Base-by-base conservation (phyloP, 2,329 filamentous ascomycete genomes). In the Sporothrix euskadiensis region DNA sequence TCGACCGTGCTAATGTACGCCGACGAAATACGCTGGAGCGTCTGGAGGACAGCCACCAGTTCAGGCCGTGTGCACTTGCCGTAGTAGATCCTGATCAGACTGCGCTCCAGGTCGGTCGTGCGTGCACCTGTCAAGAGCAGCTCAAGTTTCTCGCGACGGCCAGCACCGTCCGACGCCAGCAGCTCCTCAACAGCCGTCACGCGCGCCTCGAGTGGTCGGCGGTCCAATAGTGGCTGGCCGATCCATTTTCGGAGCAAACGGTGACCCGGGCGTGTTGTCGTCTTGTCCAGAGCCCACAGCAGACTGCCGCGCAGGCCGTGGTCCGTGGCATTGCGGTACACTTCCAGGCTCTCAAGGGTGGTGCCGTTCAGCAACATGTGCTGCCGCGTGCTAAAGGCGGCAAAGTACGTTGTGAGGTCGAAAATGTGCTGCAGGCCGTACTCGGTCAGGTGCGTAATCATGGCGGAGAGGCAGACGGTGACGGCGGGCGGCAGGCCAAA, bases 351-450 rank as follows among this genome's bases (percentile, higher is more conserved):
- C 68, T 94, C 95, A 52, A 99, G 84, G 0, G 95, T 98, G 72
- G 97, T 99, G 61, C 95, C 96, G 79, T 97, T 98, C 74, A 99
- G 85, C 4, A 98, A 85, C 96, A 99, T 98, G 79, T 98, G 94
- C 16, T 95, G 94, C 52, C 94, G 87, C 8, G 94, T 93, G 77
- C 93, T 97, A 83, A 99, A 99, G 1, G 94, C 94, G 77, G 97
- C 92, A 79, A 99, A 99, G 83, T 98, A 97, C 78, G 97, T 97
- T 1, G 96, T 98, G 59, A 99, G 84, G 78, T 97, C 92, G 78
- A 99, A 97, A 71, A 99, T 93, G 83, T 98, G 94, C 81, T 98
- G 92, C 26, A 99, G 86, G 0, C 94, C 94, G 80, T 98, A 99
- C 76, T 97, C 94, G 22, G 90, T 91, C 78, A 99, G 85, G 79